Base-by-base conservation (phyloP, 495 filamentous ascomycete species). In the Bathelium albidoporum region DNA sequence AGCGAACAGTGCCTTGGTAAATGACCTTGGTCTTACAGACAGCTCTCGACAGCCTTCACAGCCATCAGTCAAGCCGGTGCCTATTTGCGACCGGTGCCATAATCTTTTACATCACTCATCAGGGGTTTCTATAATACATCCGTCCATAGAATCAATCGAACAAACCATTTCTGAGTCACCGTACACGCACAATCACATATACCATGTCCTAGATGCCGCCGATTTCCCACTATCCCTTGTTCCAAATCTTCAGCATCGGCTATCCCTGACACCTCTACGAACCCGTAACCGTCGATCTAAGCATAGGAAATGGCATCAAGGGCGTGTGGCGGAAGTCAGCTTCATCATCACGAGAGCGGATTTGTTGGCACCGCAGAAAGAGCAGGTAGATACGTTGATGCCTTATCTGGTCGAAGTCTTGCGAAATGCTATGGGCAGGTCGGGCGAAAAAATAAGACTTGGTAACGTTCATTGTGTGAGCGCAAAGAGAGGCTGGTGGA, bases 201-300 rank as follows among this genome's bases (percentile, higher is more conserved):
- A 97, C 73, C 92, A 97, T 73, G 80, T 99, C n/a, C 70, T 97
- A n/a, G 94, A 99, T 70, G 94, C 94, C 3, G 95, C 91, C 18
- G 94, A 99, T 71, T 96, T 99, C 66, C 94, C 94, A 24, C 86
- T 99, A 80, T 95, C 93, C 1, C 72, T 99, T 11, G 74, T 96
- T 7, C 86, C 88, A 1, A 80, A 82, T 45, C 78, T 90, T 24
- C 79, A 83, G 55, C 69, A 71, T 36, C 75, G 79, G 18, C 79
- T 97, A 1, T 77, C 82, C 1, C 66, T 87, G 0, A 78, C 84
- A 59, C 83, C 85, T 11, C 80, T 89, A 63, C 83, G 91, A 62
- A 86, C 89, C 0, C 80, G 79, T 36, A 97, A 97, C 68, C 84
- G 92, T 41, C 79, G 92, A 41, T 80, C 89, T 0, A 81, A 81